Evolutionary conservation across 306 rosid species (phyloP), one percentile per base, ranked within the genome.

Genomic region (Cicer judaicum): DNA sequence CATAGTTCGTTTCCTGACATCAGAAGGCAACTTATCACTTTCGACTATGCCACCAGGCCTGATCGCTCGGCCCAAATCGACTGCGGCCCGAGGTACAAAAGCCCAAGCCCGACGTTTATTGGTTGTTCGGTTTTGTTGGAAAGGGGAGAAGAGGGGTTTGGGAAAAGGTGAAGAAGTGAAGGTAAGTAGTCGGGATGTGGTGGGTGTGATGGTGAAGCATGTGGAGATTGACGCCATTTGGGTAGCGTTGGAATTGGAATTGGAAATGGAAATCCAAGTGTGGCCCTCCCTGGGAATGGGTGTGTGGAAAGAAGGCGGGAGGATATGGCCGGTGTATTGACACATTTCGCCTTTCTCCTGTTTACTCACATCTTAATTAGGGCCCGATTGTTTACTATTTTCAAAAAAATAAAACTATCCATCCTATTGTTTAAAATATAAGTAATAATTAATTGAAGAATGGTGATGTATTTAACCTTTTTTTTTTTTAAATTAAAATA

Each of bases 1-100:
- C 99, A 92, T 90, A 34, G 99, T 81, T 67, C 96, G 84, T 86
- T 94, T 94, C 63, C 99, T 89, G 62, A 92, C 93, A 77, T 94
- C 89, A 9, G 88, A 73, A 11, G 95, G 84, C 54, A 94, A 7
- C 66, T 84, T 92, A 42, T 92, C 98, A 14, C 76, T 94, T 79
- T 94, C 99, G 66, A 94, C 90, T 1, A 77, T 43, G 0, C 90
- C 88, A 10, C 96, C 97, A 0, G 96, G 97, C 44, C 92, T 82
- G 46, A 85, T 79, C 61, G 74, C 87, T 42, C 79, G 70, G 47
- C 81, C 62, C 4, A 87, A 70, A 42, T 90, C 95, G 38, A 83
- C 62, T 53, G 84, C 24, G 36, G 93, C 95, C 54, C 84, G 84
- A 10, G 84, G 85, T 34, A 54, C 74, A n/a, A 16, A 73, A 82